Base-by-base conservation (phyloP, 192 early-diverging fungal genomes). In the Coemansia sp. region DNA sequence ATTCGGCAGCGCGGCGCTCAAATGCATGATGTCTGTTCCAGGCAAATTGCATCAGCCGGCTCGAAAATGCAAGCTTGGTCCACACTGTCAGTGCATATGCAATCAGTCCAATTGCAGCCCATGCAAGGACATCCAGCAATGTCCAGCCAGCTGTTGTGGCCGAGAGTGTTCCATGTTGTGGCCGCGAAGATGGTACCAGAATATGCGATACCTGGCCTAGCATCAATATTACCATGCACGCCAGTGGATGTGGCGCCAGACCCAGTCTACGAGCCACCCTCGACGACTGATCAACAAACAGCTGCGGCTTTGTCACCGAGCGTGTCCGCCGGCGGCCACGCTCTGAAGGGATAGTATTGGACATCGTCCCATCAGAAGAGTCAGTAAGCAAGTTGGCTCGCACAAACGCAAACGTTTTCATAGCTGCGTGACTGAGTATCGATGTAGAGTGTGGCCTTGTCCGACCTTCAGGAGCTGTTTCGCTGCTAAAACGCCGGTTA, bases 31-130 rank as follows among this genome's bases (percentile, higher is more conserved):
- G 88, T 27, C 88, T 80, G 22, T 80, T 71, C 72, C 89, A 85
- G 3, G 92, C 88, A 84, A 87, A 87, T 29, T 85, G 85, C 42
- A 92, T 85, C 60, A 95, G 73, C n/a, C 86, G 87, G 60, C 85
- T 88, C 4, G 91, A 92, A 64, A 93, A 86, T 19, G 89, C 54
- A 20, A 95, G 76, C 75, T 95, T 95, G n/a, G 89, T 51, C 42
- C 92, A 84, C 23, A 85, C 74, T 50, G 86, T 59, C 36, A 84
- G 68, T 3, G 83, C 82, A 61, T 86, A 87, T 2, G 84, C 84
- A 11, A 84, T 84, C 61, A 86, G 55, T 14, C 67, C 82, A 4
- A 78, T 69, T 11, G 79, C 61, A 2, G 30, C 52, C 62, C 83
- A 76, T 21, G 80, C 76, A 4, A 82, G 57, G 22, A 77, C 65